Conservation (phyloP, 805 yeast genomes). For the Candida nitratophila region DNA sequence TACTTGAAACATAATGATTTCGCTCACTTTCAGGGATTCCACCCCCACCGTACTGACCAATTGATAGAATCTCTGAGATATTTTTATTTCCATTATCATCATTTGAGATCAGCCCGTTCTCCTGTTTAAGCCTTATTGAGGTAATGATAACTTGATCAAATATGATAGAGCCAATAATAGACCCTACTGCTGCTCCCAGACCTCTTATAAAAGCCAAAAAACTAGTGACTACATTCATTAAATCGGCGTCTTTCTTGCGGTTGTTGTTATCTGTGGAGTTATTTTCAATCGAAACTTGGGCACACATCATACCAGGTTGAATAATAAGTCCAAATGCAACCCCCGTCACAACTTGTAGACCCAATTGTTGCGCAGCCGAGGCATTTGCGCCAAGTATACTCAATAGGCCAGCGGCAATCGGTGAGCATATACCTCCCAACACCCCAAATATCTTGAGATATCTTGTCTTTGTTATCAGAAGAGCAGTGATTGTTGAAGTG, state of each 20-base stretch:
- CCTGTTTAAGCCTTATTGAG: not conserved
- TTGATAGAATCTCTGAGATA: conserved; percentile 3
- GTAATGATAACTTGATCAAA: conserved; percentile 14
- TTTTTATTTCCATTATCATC: not conserved
- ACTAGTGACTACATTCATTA: conserved; percentile 41
- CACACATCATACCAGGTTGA: conserved; percentile 37
- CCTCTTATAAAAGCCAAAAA: conserved; percentile 38
- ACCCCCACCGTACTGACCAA: not conserved
- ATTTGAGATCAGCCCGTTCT: not conserved
- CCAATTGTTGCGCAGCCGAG: conserved; percentile 30
- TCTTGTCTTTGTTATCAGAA: conserved; percentile 29
- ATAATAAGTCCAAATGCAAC: conserved; percentile 38
- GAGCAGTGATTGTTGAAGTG: conserved; percentile 33
- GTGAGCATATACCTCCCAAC: conserved; percentile 30
- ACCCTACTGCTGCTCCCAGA: conserved; percentile 41
- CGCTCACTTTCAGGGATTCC: conserved; percentile 1
- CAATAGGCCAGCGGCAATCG: conserved; percentile 39
- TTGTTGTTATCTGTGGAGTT: not conserved
- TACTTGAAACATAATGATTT: conserved; percentile 1
- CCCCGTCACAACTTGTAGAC: conserved; percentile 41
- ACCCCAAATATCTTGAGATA: conserved; percentile 35
- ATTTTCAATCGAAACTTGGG: conserved; percentile 40
- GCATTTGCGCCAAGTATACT: conserved; percentile 34
- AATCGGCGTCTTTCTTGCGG: conserved; percentile 29
- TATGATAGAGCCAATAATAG: conserved; percentile 35